Base-by-base conservation (phyloP, 352 stramenopile genomes). In the Phytophthora idaei region DNA sequence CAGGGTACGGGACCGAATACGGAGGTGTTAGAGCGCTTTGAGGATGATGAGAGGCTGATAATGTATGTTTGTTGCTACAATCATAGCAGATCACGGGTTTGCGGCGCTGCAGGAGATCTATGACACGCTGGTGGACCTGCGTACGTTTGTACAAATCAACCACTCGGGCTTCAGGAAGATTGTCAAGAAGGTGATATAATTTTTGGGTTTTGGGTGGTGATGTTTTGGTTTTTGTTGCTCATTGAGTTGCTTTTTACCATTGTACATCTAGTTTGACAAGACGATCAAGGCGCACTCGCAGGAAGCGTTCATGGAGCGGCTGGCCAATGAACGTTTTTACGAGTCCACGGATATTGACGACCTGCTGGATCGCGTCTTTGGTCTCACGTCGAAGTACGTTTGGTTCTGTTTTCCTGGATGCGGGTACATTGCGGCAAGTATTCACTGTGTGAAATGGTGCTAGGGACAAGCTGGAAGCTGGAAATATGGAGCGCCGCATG, bases 121-220 rank as follows among this genome's bases (percentile, higher is more conserved):
- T 59, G 89, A 97, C 55, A 92, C 90, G 59, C 69, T 97, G 32
- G 85, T 96, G 64, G 90, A 96, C 42, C 63, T 98, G 48, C 82
- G 88, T n/a, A 93, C 77, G 39, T 98, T 95, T 61, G 90, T 97
- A 42, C 83, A 96, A 64, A 94, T 97, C 50, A 98, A 98, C 74
- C 82, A 93, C 74, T 96, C 90, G 59, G 92, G 91, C 28, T 97
- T 98, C 64, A 84, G 91, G 3, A 98, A 98, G 73, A 97, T 97
- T 49, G 90, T 98, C 42, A 98, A 98, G 72, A 98, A 95, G 83
- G 86, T 92, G 37, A 21, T 31, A 21, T 8, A 45, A 25, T 11
- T 46, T 31, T 29, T 63, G 10, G 4, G 1, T 12, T 64, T 28
- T 41, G 8, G 27, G 10, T 34, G 31, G 17, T 8, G 0, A 51